Base-by-base conservation (phyloP, 352 stramenopile species). In the Phytophthora pluvialis region DNA sequence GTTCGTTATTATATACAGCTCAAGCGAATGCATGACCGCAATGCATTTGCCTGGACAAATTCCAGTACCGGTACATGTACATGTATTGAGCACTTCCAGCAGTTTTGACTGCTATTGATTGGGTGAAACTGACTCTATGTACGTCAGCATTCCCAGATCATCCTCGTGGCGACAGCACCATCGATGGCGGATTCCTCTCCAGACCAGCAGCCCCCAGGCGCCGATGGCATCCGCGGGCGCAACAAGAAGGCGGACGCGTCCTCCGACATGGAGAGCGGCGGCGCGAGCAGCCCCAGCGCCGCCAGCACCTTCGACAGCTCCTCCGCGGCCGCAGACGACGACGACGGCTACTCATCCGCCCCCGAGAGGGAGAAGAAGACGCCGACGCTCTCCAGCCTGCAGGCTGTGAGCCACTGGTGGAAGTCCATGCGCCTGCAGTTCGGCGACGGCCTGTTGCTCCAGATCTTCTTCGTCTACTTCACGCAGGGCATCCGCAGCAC, bases 381-480 rank as follows among this genome's bases (percentile, higher is more conserved):
- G 2, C 9, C 39, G 12, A 29, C 50, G 18, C 43, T 72, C 29
- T 75, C 72, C 18, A 77, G 67, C 13, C 16, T 80, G 12, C 72
- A 83, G 43, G 63, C 70, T 5, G 65, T 89, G 10, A 9, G 72
- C 35, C 74, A 86, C 43, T 93, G 83, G 83, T 90, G 76, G 69
- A 65, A 70, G 36, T 74, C 79, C 36, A 75, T 91, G 75, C 81
- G 80, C 0, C 31, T 81, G 44, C 81, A 93, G 58, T 91, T 90
- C 50, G 83, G 81, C 28, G 78, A 90, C 60, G 78, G 64, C 5
- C 61, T 93, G 28, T 62, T 93, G 67, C 69, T 90, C 21, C 83
- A 93, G 64, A 90, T 93, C 40, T 93, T 93, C 73, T 93, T 90
- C 48, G 83, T 93, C 10, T 93, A 93, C 80, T 93, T 91, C 45